Conservation (phyloP, 2,329 filamentous ascomycete genomes). For the Nemania bipapillata region DNA sequence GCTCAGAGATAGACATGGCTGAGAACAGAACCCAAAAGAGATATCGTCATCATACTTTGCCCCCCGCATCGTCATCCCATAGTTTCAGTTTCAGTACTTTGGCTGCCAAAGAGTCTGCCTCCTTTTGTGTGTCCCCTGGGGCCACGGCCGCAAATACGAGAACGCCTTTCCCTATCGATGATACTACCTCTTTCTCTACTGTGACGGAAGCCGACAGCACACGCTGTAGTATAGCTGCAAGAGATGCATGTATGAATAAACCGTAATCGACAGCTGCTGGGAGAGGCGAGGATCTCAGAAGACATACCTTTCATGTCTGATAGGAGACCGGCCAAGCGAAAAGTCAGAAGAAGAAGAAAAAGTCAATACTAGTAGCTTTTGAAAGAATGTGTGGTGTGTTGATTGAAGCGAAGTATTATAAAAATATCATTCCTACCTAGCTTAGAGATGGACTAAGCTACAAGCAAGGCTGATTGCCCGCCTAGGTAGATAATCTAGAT, state of each 20-base stretch:
- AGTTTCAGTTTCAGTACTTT: constrained; percentile 91
- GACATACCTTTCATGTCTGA: constrained; percentile 54
- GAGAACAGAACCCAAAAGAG: constrained; percentile 18
- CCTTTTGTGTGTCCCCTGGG: constrained; percentile 88
- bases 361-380: background rate
- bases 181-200: constrained; percentile 89
- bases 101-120: constrained; percentile 81
- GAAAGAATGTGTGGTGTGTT: background rate
- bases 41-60: constrained; percentile 62
- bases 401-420: background rate
- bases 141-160: constrained; percentile 92
- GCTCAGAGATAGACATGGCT: constrained; percentile 10
- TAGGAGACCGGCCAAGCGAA: too few species aligned
- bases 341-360: too few species aligned
- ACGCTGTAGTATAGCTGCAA: constrained; percentile 85
- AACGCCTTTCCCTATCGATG: constrained; percentile 88
- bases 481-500: too few species aligned
- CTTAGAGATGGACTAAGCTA: background rate
- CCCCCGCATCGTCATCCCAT: constrained; percentile 84
- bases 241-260: constrained; percentile 34
- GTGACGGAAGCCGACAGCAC: constrained; percentile 96
- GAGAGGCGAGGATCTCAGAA: constrained; percentile 16
- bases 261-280: background rate
- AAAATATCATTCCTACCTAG: background rate
- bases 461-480: background rate